A percentile compares a stretch with the other conserved stretches of the same genome.
Conservation (phyloP, 345 rosid species). For the Salix purpurea region DNA sequence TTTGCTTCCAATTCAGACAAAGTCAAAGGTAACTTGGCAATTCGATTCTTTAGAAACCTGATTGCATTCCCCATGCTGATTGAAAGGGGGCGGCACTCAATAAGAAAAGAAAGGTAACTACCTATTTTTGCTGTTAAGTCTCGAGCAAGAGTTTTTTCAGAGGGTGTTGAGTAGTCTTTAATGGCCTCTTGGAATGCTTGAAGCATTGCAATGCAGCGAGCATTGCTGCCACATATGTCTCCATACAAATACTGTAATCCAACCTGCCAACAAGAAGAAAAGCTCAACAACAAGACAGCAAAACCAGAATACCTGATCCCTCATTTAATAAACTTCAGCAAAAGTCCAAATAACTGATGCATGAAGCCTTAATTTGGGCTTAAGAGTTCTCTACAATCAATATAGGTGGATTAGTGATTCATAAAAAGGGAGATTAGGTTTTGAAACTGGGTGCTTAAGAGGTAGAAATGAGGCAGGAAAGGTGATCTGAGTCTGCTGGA, state of each 20-base stretch:
- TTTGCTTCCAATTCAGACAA: constrained; percentile 75
- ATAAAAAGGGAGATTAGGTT: background rate
- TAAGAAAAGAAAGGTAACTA: constrained; percentile 81
- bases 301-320: background rate
- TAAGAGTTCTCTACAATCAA: background rate
- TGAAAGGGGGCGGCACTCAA: constrained; percentile 86
- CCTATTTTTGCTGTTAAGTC: constrained; percentile 81
- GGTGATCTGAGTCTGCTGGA: background rate
- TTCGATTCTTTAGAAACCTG: constrained; percentile 65
- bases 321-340: background rate
- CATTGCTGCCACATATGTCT: constrained; percentile 86
- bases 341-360: background rate
- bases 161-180: constrained; percentile 71
- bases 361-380: no score
- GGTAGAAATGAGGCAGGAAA: background rate
- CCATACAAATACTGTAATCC: constrained; percentile 86
- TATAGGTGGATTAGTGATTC: background rate
- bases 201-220: constrained; percentile 97
- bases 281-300: background rate
- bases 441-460: background rate
- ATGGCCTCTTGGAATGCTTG: constrained; percentile 85
- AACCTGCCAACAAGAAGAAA: constrained; percentile 46
- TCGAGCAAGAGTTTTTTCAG: constrained; percentile 67
- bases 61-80: constrained; percentile 95
- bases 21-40: constrained; percentile 67